Evolutionary conservation across 2,329 filamentous ascomycete species (phyloP), one percentile per base, ranked within the genome.

Genomic region (Rugonectria rugulosa): DNA sequence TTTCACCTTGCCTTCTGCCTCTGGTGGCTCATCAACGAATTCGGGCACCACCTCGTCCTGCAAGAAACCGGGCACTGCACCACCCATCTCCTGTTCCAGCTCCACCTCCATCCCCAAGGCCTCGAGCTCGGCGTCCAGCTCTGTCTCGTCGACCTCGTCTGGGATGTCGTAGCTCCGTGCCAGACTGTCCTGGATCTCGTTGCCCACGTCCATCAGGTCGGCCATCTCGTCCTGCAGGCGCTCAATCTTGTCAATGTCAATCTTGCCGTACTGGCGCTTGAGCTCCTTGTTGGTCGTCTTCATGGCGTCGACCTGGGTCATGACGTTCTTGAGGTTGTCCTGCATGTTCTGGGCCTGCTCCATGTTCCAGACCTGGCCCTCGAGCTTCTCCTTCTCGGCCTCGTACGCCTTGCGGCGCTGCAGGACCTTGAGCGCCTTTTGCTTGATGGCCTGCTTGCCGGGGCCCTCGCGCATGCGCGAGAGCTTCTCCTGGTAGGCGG

Each of bases 191-290:
- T 99, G 92, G 56, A 99, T 99, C 75, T 99, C 95, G 75, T 98
- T 98, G 4, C 95, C 94, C 58, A 97, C 88, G 71, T 99, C 95
- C 86, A 99, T 91, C 68, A 99, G 75, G 76, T 99, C 95, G 6
- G 93, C 93, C 95, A 99, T 98, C 78, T 99, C 94, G 73, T 99
- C 95, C 83, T 99, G 94, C 82, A 99, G 85, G 65, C 89, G 83
- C 82, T 99, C 95, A 67, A 99, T 98, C 82, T 96, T 92, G 76
- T 98, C 95, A 50, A 99, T 89, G 70, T 99, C 90, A 63, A 99
- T 90, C 80, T 97, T 97, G 66, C 94, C 94, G 72, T 98, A 98
- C 80, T 98, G 94, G 74, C 91, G 90, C 71, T 88, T 88, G 61
- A 99, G 83, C 69, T 92, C 89, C 79, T 97, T 97, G 69, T 95